Evolutionary conservation across 495 filamentous ascomycete genomes (phyloP).

Genomic region (Neurospora africana): DNA sequence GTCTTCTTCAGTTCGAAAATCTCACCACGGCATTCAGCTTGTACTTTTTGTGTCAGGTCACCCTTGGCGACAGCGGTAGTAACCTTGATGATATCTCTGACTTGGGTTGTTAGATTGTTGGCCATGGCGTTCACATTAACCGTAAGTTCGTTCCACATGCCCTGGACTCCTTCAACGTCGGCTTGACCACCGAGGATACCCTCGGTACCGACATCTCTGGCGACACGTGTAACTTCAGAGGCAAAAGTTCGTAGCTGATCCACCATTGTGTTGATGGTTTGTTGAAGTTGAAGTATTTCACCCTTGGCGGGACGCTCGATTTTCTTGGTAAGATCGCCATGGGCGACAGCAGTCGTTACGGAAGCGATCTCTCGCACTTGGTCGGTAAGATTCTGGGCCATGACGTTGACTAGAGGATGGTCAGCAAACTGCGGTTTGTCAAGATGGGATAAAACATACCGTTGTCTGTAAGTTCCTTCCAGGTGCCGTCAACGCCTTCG

Average conservation of each 20-base stretch:
- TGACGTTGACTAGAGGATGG: slow-evolving; percentile 68
- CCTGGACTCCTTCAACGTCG: slow-evolving; percentile 76
- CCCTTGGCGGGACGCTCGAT: slow-evolving; percentile 89
- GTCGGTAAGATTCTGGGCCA: slow-evolving; percentile 68
- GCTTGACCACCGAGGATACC: slow-evolving; percentile 95
- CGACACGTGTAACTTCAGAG: slow-evolving; percentile 91
- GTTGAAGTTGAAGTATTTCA: slow-evolving; percentile 91
- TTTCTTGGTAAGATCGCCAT: slow-evolving; percentile 92
- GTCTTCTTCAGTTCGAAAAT: slow-evolving; percentile 92
- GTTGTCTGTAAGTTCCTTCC: slow-evolving; percentile 96
- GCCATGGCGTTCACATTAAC: slow-evolving; percentile 99
- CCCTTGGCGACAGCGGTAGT: slow-evolving; percentile 97
- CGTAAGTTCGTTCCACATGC: slow-evolving; percentile 92
- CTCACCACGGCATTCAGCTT: slow-evolving; percentile 93
- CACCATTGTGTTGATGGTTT: slow-evolving; percentile 99
- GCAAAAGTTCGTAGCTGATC: slow-evolving; percentile 95
- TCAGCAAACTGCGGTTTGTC: slow-evolving; percentile 7
- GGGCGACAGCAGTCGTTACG: slow-evolving; percentile 92
- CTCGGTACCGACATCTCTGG: slow-evolving; percentile 93
- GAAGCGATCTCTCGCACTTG: slow-evolving; percentile 93
- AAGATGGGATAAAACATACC: slow-evolving; percentile 36
- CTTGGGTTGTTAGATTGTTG: slow-evolving; percentile 93
- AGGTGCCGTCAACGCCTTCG: slow-evolving; percentile 89
- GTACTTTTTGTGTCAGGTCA: slow-evolving; percentile 93
- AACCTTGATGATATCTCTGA: slow-evolving; percentile 95